Evolutionary conservation across 768 basidiomycete genomes (phyloP).

Genomic region (Baorangia bicolor): DNA sequence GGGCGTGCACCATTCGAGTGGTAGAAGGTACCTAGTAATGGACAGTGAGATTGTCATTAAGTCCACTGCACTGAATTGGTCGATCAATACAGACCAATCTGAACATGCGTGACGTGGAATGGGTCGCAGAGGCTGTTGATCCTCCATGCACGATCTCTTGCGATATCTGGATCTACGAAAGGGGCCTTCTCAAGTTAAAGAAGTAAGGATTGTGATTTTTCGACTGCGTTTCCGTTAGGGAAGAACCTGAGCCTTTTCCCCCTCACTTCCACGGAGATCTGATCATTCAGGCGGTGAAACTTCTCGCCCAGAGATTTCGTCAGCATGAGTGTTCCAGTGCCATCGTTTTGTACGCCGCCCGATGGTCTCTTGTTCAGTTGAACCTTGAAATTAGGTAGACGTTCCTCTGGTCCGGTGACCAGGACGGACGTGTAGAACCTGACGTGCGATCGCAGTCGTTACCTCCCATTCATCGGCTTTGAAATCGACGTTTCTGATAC

Average conservation of each 20-base stretch:
- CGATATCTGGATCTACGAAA: slow-evolving; percentile 54
- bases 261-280: slow-evolving; percentile 40
- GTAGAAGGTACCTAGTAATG: slow-evolving; percentile 28
- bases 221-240: slow-evolving; percentile 6
- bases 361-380: slow-evolving; percentile 46
- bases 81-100: slow-evolving; percentile 55
- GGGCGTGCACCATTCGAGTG: slow-evolving; percentile 21
- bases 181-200: slow-evolving; percentile 52
- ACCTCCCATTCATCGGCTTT: slow-evolving; percentile 53
- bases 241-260: slow-evolving; percentile 40
- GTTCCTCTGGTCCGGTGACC: slow-evolving; percentile 23
- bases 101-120: slow-evolving; percentile 59
- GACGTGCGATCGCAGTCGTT: slow-evolving; percentile 49
- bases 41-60: neutral
- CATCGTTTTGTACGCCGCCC: slow-evolving; percentile 60
- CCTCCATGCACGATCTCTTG: slow-evolving; percentile 47
- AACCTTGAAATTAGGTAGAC: slow-evolving; percentile 60
- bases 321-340: slow-evolving; percentile 40
- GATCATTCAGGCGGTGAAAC: slow-evolving; percentile 45
- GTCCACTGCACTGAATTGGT: neutral
- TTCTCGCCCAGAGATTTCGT: slow-evolving; percentile 37
- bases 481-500: slow-evolving; percentile 31
- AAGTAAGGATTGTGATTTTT: slow-evolving; percentile 15
- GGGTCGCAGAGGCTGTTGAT: slow-evolving; percentile 43
- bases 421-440: slow-evolving; percentile 48